Evolutionary conservation across 306 rosid species (phyloP), one percentile per base, ranked within the genome.

Genomic region (Crotalaria pallida): DNA sequence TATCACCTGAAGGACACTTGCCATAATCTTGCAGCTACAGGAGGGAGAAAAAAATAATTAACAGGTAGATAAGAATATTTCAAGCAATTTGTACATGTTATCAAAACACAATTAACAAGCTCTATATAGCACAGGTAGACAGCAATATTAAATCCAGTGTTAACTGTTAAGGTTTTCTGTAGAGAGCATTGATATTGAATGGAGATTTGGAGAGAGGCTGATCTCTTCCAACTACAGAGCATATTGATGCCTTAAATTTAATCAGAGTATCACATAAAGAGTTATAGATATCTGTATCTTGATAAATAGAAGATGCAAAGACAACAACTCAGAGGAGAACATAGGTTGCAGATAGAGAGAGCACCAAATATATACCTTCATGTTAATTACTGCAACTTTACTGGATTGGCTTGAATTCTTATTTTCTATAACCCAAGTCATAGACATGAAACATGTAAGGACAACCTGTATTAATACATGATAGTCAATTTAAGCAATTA

Each of bases 1-100:
- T 80, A 83, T 87, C 93, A 55, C 88, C 89, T 2, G 73, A 52
- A 44, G 86, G 87, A 51, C 75, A 81, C 76, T 84, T 80, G 34
- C 88, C 86, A 77, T 76, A 90, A 77, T 90, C 96, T 82, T 84
- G 88, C 70, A 90, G 86, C 96, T 90, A 62, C 72, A 73, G n/a
- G 9, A 27, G 29, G 74, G 23, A 58, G 53, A 68, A 36, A 15
- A 61, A 74, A 33, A 58, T 70, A 58, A 77, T 66, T 75, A 61
- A 51, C 50, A 64, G 43, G 31, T 58, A 62, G 77, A 79, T 50
- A 81, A 47, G 10, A 55, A 56, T 59, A 38, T 27, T 80, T 75
- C 55, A 7, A 74, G 71, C 9, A 67, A 58, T 70, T 63, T 23
- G 66, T 63, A 52, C 12, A 10, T 18, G 66, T 23, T 34, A 19